Evolutionary conservation across 1,284 basidiomycete species (phyloP).

Genomic region (Sporisorium sorghi): DNA sequence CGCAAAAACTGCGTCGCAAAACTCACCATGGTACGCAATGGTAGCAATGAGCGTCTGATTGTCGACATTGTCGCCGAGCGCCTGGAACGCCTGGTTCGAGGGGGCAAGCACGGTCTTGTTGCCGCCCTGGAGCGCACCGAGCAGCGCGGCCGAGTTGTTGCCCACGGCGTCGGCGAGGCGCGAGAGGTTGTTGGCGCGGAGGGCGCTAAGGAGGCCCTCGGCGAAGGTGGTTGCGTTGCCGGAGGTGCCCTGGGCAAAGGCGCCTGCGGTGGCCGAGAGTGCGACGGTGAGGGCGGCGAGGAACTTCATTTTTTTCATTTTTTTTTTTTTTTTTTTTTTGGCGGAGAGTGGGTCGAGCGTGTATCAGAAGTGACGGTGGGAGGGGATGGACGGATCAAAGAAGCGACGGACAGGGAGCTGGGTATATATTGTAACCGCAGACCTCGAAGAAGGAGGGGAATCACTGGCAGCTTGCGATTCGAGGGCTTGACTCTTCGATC

Average conservation of each 20-base stretch:
- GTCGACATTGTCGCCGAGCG: conserved; percentile 68
- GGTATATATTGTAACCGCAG: no score
- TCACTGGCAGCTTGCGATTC: no score
- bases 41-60: conserved; percentile 72
- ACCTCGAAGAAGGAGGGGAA: no score
- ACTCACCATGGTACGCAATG: conserved; percentile 74
- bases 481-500: no score
- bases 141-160: conserved; percentile 34
- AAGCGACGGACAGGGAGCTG: no score
- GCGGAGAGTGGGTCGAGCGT: no score
- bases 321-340: no score
- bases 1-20: no score
- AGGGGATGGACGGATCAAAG: no score
- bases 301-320: conserved; percentile 62
- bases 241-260: conserved; percentile 32
- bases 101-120: conserved; percentile 71
- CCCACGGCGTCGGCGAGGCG: conserved; percentile 50
- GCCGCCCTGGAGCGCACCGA: conserved; percentile 42
- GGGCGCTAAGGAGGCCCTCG: conserved; percentile 44
- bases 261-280: conserved; percentile 41
- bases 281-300: conserved; percentile 40
- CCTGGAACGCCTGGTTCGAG: conserved; percentile 68
- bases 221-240: conserved; percentile 52
- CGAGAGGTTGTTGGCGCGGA: conserved; percentile 50
- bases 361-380: neutral